Conservation (phyloP, 495 filamentous ascomycete species). For the Daldinia caldariorum region DNA sequence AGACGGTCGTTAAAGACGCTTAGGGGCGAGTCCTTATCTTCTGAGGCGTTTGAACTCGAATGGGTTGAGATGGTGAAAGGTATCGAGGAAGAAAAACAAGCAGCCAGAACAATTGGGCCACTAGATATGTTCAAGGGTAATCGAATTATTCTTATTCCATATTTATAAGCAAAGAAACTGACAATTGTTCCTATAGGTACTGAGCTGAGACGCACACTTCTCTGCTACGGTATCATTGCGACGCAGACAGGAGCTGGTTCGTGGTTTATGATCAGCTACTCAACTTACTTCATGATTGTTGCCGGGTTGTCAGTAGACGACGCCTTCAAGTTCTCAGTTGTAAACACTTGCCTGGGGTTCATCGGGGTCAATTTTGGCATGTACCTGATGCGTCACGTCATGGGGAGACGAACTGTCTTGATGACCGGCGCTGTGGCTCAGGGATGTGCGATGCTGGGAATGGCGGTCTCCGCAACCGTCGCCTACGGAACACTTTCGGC, state of each 20-base stretch:
- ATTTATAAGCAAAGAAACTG: constrained; percentile 17
- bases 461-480: constrained; percentile 49
- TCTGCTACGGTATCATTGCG: constrained; percentile 52
- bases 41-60: constrained; percentile 46
- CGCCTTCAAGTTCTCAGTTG: constrained; percentile 53
- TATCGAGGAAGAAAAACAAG: constrained; percentile 51
- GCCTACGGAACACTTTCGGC: constrained; percentile 42
- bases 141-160: neutral
- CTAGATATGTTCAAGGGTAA: constrained; percentile 51
- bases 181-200: constrained; percentile 37
- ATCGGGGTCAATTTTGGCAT: constrained; percentile 54
- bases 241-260: constrained; percentile 50
- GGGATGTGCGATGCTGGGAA: constrained; percentile 50
- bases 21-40: constrained; percentile 43
- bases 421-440: constrained; percentile 50
- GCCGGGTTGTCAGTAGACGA: constrained; percentile 50
- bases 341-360: constrained; percentile 54
- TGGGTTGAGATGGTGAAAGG: constrained; percentile 54
- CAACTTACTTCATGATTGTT: constrained; percentile 55
- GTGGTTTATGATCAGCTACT: constrained; percentile 56
- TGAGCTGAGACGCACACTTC: constrained; percentile 52
- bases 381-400: constrained; percentile 51
- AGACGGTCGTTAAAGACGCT: constrained; percentile 46
- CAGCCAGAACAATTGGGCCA: constrained; percentile 45
- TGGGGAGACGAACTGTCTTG: constrained; percentile 49